These are phyloP conservation scores for Phialocephala subalpina DNA, from an alignment of 2,329 filamentous ascomycete genomes.

Conservation along the genomic window DNA sequence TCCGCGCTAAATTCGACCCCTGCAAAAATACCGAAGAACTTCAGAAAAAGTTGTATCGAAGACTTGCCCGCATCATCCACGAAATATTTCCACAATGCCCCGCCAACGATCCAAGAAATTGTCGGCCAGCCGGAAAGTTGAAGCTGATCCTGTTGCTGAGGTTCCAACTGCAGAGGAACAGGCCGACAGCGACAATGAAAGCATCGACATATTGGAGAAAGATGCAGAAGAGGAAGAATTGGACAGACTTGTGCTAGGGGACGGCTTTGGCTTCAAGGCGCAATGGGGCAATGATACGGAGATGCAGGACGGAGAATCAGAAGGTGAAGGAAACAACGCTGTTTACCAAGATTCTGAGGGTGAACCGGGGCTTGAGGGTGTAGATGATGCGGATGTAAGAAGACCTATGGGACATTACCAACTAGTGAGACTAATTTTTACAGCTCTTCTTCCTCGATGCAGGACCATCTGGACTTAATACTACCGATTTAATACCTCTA, in stretches of 20 bases:
- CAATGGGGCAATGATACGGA: slow-evolving; percentile 69
- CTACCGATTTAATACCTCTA: slow-evolving; percentile 34
- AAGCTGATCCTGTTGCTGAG: slow-evolving; percentile 12
- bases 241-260: slow-evolving; percentile 88
- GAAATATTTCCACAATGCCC: slow-evolving; percentile 36
- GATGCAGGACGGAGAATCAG: slow-evolving; percentile 33
- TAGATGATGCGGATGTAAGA: slow-evolving; percentile 74
- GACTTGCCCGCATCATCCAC: not conserved
- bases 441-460: slow-evolving; percentile 49
- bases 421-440: slow-evolving; percentile 21
- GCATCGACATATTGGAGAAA: slow-evolving; percentile 62
- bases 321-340: slow-evolving; percentile 29
- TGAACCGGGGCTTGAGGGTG: slow-evolving; percentile 64
- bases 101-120: slow-evolving; percentile 41
- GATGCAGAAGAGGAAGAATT: slow-evolving; percentile 86
- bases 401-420: slow-evolving; percentile 8
- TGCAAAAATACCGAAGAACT: slow-evolving; percentile 27
- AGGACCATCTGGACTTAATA: slow-evolving; percentile 41
- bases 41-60: slow-evolving; percentile 12
- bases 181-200: slow-evolving; percentile 39
- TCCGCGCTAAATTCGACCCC: slow-evolving; percentile 21
- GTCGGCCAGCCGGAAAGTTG: slow-evolving; percentile 31
- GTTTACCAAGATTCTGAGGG: slow-evolving; percentile 53
- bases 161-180: slow-evolving; percentile 21
- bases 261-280: slow-evolving; percentile 81